A percentile compares a stretch with the other conserved stretches of the same genome.
Evolutionary conservation across 352 stramenopile species (phyloP).

Genomic region (Phytophthora litchii): DNA sequence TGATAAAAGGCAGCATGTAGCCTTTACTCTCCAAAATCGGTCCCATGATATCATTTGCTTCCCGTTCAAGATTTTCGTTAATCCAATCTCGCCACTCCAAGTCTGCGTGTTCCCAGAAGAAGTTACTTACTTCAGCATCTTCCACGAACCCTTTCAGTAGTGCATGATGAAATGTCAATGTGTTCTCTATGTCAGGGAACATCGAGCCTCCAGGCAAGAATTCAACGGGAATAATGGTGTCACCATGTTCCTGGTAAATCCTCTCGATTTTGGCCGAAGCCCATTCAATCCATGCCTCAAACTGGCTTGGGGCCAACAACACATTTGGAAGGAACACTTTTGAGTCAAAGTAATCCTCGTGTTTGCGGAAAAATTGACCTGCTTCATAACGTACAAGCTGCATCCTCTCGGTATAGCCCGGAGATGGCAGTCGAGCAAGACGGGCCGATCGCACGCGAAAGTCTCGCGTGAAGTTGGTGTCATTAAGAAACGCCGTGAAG

Average conservation of each 20-base stretch:
- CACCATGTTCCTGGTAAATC: constrained; percentile 5
- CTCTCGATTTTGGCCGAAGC: constrained; percentile 40
- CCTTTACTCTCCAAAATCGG: constrained; percentile 55
- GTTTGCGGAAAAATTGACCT: constrained; percentile 77
- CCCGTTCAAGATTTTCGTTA: constrained; percentile 43
- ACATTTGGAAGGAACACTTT: constrained; percentile 66
- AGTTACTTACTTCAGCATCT: constrained; percentile 49
- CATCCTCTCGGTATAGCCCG: constrained; percentile 55
- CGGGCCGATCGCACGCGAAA: constrained; percentile 56
- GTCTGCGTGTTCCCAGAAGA: constrained; percentile 63
- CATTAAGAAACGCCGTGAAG: constrained; percentile 70
- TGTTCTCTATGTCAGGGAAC: constrained; percentile 56
- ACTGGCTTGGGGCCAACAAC: constrained; percentile 44
- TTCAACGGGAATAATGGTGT: constrained; percentile 28
- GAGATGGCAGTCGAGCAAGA: constrained; percentile 55
- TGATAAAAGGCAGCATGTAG: constrained; percentile 74
- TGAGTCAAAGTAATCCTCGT: constrained; percentile 80
- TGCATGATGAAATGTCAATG: constrained; percentile 52
- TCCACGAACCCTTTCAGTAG: constrained; percentile 61
- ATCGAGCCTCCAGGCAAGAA: constrained; percentile 45
- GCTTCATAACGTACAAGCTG: constrained; percentile 76
- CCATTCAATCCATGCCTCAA: constrained; percentile 56
- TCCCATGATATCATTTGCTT: constrained; percentile 51
- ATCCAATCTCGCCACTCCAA: constrained; percentile 60
- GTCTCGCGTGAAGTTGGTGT: constrained; percentile 68